Evolutionary conservation across 2,329 filamentous ascomycete genomes (phyloP).

Genomic region (Colletotrichum somersetense): DNA sequence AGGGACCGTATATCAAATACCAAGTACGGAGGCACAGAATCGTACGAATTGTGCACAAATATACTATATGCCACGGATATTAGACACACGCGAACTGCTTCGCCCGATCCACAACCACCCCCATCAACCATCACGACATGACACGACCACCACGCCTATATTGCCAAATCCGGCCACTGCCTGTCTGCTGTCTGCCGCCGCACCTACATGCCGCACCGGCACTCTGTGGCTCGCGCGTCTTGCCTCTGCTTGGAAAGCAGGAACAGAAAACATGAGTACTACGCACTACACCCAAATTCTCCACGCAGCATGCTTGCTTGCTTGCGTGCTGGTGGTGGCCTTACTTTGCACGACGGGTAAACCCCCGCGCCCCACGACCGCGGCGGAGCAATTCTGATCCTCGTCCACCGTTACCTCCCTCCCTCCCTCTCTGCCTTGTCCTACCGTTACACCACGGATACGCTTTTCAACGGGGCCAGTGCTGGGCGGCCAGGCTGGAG

Average conservation of each 20-base stretch:
- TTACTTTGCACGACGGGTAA: constrained; percentile 12
- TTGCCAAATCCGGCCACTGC: constrained; percentile 26
- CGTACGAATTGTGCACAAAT: background rate
- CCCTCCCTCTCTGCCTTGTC: background rate
- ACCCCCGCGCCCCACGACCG: constrained; percentile 26
- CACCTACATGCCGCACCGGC: constrained; percentile 24
- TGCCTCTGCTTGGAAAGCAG: constrained; percentile 32
- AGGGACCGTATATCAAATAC: constrained; percentile 18
- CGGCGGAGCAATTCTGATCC: constrained; percentile 27
- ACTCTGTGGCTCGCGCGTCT: constrained; percentile 21
- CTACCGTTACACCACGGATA: background rate
- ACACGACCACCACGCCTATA: constrained; percentile 11
- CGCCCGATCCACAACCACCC: constrained; percentile 25
- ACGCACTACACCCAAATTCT: background rate
- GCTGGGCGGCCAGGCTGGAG: constrained; percentile 28
- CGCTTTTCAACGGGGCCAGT: constrained; percentile 7
- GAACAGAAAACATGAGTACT: constrained; percentile 31
- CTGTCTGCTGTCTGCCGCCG: constrained; percentile 35
- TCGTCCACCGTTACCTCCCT: background rate
- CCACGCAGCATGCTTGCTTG: background rate
- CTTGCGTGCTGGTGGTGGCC: background rate
- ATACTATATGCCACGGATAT: constrained; percentile 31
- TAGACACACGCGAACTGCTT: constrained; percentile 36
- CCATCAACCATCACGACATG: constrained; percentile 14
- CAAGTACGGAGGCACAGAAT: background rate